phyloP scores from a whole-genome alignment of 257 asterid genomes.

The Jacaranda mimosifolia region DNA sequence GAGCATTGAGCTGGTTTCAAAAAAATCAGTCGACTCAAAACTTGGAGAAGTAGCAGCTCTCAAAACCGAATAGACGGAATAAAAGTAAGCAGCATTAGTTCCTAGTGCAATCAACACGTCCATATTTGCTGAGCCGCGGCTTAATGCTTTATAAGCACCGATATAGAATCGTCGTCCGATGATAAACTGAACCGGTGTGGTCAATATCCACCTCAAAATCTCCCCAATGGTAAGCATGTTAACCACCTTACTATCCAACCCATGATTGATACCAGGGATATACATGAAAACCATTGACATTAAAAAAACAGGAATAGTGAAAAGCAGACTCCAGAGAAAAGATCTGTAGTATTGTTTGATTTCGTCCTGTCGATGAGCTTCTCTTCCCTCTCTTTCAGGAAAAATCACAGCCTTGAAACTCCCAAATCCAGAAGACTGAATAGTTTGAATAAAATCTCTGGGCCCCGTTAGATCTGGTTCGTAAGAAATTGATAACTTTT shows the following conservation, averaged over 20 bases:
- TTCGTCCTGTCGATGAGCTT: constrained; percentile 49
- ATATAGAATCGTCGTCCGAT: constrained; percentile 67
- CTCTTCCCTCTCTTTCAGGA: constrained; percentile 52
- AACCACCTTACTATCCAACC: constrained; percentile 51
- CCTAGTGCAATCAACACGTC: constrained; percentile 74
- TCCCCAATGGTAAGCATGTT: constrained; percentile 59
- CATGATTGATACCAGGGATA: constrained; percentile 57
- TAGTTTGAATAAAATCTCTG: constrained; percentile 50
- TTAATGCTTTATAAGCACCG: constrained; percentile 62
- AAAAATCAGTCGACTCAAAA: constrained; percentile 64
- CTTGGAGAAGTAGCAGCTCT: constrained; percentile 56
- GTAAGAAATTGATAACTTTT: constrained; percentile 50
- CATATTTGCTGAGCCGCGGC: constrained; percentile 72
- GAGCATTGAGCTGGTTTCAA: constrained; percentile 80
- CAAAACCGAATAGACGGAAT: constrained; percentile 65
- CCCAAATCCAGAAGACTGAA: constrained; percentile 50
- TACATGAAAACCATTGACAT: constrained; percentile 76
- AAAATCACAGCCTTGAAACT: constrained; percentile 49
- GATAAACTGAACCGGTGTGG: constrained; percentile 74
- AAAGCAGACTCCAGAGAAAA: constrained; percentile 68
- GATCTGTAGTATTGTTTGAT: constrained; percentile 46
- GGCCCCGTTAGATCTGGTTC: constrained; percentile 68
- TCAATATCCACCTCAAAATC: constrained; percentile 55
- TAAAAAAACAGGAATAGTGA: constrained; percentile 66
- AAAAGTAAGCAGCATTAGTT: constrained; percentile 75